These are phyloP conservation scores for Silene vulgaris DNA, from an alignment of 179 eudicot species.

Conservation along the genomic window DNA sequence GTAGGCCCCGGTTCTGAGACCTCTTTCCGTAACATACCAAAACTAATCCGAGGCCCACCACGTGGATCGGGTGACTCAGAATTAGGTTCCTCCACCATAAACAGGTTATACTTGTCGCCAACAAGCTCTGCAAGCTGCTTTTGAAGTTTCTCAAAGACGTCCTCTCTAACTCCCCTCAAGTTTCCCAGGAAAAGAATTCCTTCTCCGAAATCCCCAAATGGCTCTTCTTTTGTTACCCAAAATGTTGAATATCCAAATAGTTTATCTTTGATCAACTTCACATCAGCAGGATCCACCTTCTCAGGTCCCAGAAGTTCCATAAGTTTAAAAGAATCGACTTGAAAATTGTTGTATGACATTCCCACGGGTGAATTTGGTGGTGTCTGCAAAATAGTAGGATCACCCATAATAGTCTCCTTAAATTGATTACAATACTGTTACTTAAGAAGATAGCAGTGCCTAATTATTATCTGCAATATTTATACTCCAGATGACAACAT, in stretches of 20 bases:
- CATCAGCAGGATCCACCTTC: constrained; percentile 88
- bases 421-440: not conserved
- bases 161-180: constrained; percentile 80
- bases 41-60: constrained; percentile 97
- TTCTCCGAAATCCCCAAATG: constrained; percentile 95
- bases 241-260: constrained; percentile 93
- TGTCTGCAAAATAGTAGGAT: constrained; percentile 39
- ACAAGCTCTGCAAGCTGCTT: constrained; percentile 67
- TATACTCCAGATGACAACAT: not conserved
- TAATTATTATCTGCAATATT: not conserved
- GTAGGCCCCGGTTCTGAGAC: constrained; percentile 94
- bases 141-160: constrained; percentile 79
- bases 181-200: constrained; percentile 95
- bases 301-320: constrained; percentile 98
- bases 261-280: constrained; percentile 76
- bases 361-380: constrained; percentile 50
- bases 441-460: not conserved
- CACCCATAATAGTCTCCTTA: not conserved
- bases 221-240: constrained; percentile 95
- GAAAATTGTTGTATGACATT: constrained; percentile 66
- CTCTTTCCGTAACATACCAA: constrained; percentile 90
- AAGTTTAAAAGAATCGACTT: constrained; percentile 84
- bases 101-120: constrained; percentile 86
- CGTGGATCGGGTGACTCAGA: constrained; percentile 90
- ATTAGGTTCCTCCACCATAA: constrained; percentile 97